Base-by-base conservation (phyloP, 148 eudicot genomes). In the Persicaria tinctoria region DNA sequence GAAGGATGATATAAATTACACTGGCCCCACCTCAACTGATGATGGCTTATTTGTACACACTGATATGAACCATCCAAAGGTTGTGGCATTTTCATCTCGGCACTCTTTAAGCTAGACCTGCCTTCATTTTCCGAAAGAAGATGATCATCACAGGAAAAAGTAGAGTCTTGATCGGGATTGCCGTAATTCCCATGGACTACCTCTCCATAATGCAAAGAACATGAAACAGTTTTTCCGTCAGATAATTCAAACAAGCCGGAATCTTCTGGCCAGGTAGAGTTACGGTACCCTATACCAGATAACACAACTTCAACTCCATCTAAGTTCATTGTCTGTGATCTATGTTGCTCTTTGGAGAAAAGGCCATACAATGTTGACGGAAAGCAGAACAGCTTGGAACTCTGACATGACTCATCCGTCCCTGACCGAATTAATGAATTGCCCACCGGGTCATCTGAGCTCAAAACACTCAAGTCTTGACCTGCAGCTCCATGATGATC, bases 11-110 rank as follows among this genome's bases (percentile, higher is more conserved):
- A 90, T 68, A 91, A 72, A 81, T 85, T 82, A 72, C 80, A 84
- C n/a, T 82, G 76, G 71, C 93, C 98, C 97, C 95, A 94, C 76
- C 90, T 88, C 59, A 94, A 85, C 60, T 79, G 47, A 73, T 85
- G 76, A 53, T 92, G 92, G 77, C 74, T 85, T 74, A 94, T 81
- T 75, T 80, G 84, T 63, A 93, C 82, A 82, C 78, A 78, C 14
- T 80, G 85, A 70, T 82, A 74, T 68, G 83, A 84, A 72, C 76
- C 69, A 78, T 83, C 89, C 7, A 74, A 74, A 71, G 78, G 75
- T 17, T 76, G 79, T 2, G 84, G 82, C 76, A 85, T 78, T 46
- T 78, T 78, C 79, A 79, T 78, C 81, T 81, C 85, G 69, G 76
- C 76, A 60, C 75, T 81, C 73, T 78, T 81, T 66, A 68, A 76